Conservation (phyloP, 2,329 filamentous ascomycete species). For the Neodidymelliopsis sp. region DNA sequence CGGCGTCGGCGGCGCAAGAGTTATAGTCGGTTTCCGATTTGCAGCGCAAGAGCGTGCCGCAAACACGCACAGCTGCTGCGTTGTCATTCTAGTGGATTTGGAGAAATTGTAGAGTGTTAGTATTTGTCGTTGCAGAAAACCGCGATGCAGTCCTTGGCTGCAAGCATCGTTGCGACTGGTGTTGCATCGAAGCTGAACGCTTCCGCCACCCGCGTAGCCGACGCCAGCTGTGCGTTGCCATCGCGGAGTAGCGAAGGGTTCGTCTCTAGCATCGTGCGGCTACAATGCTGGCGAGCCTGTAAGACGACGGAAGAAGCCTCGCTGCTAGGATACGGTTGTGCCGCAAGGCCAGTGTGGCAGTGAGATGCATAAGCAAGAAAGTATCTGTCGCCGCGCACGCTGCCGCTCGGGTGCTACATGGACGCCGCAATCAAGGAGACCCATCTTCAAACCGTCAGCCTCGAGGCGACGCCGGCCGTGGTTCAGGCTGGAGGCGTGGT, state of each 20-base stretch:
- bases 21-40: constrained; percentile 7
- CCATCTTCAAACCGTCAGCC: constrained; percentile 14
- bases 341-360: constrained; percentile 2
- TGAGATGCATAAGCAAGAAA: constrained; percentile 18
- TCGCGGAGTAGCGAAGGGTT: constrained; percentile 31
- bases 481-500: neutral
- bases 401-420: constrained; percentile 37
- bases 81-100: neutral
- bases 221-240: constrained; percentile 32
- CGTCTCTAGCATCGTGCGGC: constrained; percentile 32
- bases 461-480: constrained; percentile 1
- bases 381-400: constrained; percentile 31
- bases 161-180: constrained; percentile 25
- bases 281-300: constrained; percentile 15
- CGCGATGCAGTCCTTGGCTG: constrained; percentile 36
- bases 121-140: constrained; percentile 23
- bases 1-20: constrained; percentile 19
- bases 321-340: constrained; percentile 1
- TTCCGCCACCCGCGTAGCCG: constrained; percentile 8
- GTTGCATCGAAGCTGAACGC: constrained; percentile 41
- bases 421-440: constrained; percentile 25
- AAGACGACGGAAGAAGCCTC: constrained; percentile 31
- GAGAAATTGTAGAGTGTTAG: constrained; percentile 27
- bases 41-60: constrained; percentile 5
- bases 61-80: neutral